Percentiles rank a stretch among this genome's conserved stretches.
phyloP scores from a whole-genome alignment of 306 rosid genomes.

The Amphicarpaea edgeworthii region DNA sequence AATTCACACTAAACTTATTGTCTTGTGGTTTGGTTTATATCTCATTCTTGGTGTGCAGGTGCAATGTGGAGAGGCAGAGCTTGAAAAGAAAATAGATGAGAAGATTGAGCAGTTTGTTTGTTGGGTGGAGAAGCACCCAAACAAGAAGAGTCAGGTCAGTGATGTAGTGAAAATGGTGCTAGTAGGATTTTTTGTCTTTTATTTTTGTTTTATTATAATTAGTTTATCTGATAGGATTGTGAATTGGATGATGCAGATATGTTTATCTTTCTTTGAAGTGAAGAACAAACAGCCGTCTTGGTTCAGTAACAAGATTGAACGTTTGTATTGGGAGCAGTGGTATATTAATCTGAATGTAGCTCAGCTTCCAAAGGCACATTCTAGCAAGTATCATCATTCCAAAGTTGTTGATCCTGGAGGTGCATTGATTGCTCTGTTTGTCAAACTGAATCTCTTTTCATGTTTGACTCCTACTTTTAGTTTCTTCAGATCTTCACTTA shows the following conservation, averaged over 20 bases:
- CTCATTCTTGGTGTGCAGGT: conserved; percentile 60
- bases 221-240: conserved; percentile 8
- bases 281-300: conserved; percentile 85
- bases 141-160: conserved; percentile 95
- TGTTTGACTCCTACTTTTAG: conserved; percentile 29
- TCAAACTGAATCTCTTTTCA: conserved; percentile 30
- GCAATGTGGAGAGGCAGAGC: conserved; percentile 92
- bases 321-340: conserved; percentile 97
- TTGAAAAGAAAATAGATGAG: conserved; percentile 94
- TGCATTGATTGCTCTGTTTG: conserved; percentile 38
- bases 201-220: conserved; percentile 4
- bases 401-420: conserved; percentile 88
- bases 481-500: not conserved
- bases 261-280: conserved; percentile 89
- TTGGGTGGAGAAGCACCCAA: conserved; percentile 99
- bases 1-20: not conserved
- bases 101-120: conserved; percentile 88
- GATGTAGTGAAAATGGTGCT: conserved; percentile 15
- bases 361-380: conserved; percentile 68
- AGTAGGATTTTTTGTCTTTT: conserved; percentile 14
- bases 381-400: conserved; percentile 76
- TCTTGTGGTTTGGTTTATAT: not conserved
- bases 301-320: conserved; percentile 88
- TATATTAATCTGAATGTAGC: conserved; percentile 86
- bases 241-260: conserved; percentile 66